Evolutionary conservation across 176 grass and related monocot species (phyloP), one percentile per base, ranked within the genome.

Genomic region (Aegilops speltoides): DNA sequence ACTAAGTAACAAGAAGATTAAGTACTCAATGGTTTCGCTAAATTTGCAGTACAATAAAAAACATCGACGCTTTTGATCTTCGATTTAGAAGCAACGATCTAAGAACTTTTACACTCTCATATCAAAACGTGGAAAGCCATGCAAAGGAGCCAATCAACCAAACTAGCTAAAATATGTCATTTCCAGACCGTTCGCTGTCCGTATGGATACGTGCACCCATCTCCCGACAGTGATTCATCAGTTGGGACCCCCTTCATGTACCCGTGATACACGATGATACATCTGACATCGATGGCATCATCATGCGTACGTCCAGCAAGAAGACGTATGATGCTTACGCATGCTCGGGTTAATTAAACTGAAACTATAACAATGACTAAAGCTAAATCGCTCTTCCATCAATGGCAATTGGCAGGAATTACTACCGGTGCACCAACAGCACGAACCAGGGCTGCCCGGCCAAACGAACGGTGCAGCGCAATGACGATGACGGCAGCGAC

Each of bases 391-490:
- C 26, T 56, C 52, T 77, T 77, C 11, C 24, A 76, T 76, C 74
- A 19, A 28, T 46, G 24, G 9, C 22, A 20, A 29, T 7, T 31
- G 2, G 15, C 85, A 95, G 93, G 85, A 89, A 87, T 69, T 95
- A 95, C 90, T 95, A 82, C 82, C 78, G 84, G 52, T 95, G 93
- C 78, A 90, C 48, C 33, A 38, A 82, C 77, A 88, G 82, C 46
- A 13, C 2, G 16, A 48, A 56, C 46, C 46, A 56, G 3, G 74
- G 15, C 16, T 77, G 74, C 25, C 37, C 10, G 3, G 93, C 93
- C 7, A 95, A 89, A 15, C 80, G 83, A 29, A 92, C 82, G 14
- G 89, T 95, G 68, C 87, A 95, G 2, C 85, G 76, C 79, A 56
- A 92, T 43, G 65, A 90, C 32, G 60, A 64, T 33, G 46, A 10